phyloP scores from a whole-genome alignment of 2,329 filamentous ascomycete species.

The Sarocladium oryzae region DNA sequence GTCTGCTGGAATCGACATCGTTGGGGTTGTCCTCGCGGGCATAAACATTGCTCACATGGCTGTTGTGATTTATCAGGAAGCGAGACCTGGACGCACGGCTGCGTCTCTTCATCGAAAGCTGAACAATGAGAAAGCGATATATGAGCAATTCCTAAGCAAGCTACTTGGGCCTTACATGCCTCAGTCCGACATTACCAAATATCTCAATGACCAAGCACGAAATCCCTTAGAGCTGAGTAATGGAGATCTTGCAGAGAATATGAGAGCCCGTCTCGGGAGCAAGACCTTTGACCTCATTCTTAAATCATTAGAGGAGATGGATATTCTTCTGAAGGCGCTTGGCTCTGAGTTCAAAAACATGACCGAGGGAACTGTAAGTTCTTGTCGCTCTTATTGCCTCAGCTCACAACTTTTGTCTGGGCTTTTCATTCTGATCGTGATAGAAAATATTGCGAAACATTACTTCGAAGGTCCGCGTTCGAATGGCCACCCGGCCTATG shows the following conservation, averaged over 20 bases:
- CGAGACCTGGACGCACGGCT: background rate
- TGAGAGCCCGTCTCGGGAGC: background rate
- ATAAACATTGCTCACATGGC: background rate
- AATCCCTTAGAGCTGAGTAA: background rate
- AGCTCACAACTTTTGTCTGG: background rate
- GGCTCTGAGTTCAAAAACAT: constrained; percentile 2
- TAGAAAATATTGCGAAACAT: background rate
- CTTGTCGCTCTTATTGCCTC: background rate
- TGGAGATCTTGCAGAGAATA: background rate
- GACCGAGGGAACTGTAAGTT: background rate
- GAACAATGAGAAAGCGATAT: constrained; percentile 4
- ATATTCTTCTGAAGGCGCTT: background rate
- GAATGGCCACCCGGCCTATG: background rate
- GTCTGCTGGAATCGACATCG: background rate
- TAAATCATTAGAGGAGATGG: background rate
- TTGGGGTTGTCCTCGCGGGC: background rate
- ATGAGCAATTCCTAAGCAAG: background rate
- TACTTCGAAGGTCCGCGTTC: background rate
- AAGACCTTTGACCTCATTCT: background rate
- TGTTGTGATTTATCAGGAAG: background rate
- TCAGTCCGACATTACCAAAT: background rate
- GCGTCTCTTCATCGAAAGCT: background rate
- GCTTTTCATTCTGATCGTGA: background rate
- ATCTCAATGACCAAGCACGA: background rate
- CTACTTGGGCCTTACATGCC: background rate